A percentile compares a stretch with the other conserved stretches of the same genome.
Conservation (phyloP, 73 alveolate species). For the Symbiodinium pilosum region DNA sequence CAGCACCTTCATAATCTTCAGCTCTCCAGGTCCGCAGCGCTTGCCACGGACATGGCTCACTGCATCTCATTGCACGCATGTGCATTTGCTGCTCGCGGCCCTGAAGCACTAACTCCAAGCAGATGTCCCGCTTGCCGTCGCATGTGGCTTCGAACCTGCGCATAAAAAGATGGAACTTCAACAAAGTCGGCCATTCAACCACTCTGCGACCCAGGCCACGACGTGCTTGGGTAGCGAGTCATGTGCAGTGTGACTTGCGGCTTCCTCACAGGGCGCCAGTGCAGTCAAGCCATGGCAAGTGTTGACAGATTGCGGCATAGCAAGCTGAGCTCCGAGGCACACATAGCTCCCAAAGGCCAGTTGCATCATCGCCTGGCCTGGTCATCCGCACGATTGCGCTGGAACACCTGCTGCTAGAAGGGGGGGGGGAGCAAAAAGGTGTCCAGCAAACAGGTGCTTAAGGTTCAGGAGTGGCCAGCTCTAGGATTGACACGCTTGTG, state of each 20-base stretch:
- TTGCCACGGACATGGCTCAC: neutral
- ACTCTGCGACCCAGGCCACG: neutral
- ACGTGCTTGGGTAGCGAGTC: neutral
- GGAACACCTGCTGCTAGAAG: neutral
- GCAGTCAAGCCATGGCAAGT: neutral
- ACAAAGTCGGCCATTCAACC: neutral
- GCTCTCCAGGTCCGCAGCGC: neutral
- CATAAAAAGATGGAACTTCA: neutral
- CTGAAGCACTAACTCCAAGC: neutral
- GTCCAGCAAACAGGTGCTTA: no score
- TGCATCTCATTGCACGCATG: neutral
- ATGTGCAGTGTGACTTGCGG: neutral
- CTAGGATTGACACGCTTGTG: no score
- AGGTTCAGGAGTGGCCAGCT: no score
- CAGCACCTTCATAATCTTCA: neutral
- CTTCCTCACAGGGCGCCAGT: neutral
- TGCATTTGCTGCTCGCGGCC: neutral
- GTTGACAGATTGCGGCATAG: neutral
- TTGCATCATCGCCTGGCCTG: neutral
- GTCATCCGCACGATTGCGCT: neutral
- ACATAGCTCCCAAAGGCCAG: neutral
- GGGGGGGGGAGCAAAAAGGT: no score
- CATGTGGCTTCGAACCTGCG: neutral
- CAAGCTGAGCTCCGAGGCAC: neutral
- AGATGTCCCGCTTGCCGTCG: neutral